Evolutionary conservation across 2,329 filamentous ascomycete species (phyloP), one percentile per base, ranked within the genome.

Genomic region (Fusarium avenaceum): DNA sequence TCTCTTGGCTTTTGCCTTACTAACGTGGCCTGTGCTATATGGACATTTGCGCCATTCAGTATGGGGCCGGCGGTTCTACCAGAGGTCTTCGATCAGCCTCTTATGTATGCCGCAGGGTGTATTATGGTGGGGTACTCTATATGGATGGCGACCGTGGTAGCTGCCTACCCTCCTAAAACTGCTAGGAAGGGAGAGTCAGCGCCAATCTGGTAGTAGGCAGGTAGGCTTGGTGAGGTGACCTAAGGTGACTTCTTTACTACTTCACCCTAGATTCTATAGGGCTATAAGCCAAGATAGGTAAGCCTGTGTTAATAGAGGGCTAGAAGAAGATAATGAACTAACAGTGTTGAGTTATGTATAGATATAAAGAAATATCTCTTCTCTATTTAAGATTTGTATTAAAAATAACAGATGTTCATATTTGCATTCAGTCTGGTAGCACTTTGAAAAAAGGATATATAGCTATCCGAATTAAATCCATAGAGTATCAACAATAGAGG

Each of bases 1-100:
- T 35, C 57, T 0, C 30, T 67, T 4, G 58, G 54, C 2, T 60
- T 57, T 17, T 63, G 48, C 11, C 46, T 67, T 4, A 39, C 47
- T 3, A 68, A 63, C 15, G 52, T 64, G 1, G 17, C 51, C 4
- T 53, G 58, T 3, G 35, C 15, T 0, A 24, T 57, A 9, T 63
- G 42, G 33, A 63, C 54, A 4, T 68, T 67, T 17, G 44, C 63
- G 2, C 58, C 65, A 1, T 67, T 56, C 11, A 42, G 63, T 2
- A 42, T 63, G 19, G 49, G 53, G 4, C 45, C n/a, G 0, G 13
- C 19, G 1, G 22, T 33, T 2, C 7, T 67, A 2, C 58, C 63
- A 2, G 58, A 67, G 38, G 20, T 67, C 1, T 67, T 67, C 13
- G 30, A 42, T 3, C 19, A 53, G 2, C 9, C 38, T 6, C 2